Evolutionary conservation across 768 basidiomycete genomes (phyloP), one percentile per base, ranked within the genome.

Genomic region (Boletus coccyginus): DNA sequence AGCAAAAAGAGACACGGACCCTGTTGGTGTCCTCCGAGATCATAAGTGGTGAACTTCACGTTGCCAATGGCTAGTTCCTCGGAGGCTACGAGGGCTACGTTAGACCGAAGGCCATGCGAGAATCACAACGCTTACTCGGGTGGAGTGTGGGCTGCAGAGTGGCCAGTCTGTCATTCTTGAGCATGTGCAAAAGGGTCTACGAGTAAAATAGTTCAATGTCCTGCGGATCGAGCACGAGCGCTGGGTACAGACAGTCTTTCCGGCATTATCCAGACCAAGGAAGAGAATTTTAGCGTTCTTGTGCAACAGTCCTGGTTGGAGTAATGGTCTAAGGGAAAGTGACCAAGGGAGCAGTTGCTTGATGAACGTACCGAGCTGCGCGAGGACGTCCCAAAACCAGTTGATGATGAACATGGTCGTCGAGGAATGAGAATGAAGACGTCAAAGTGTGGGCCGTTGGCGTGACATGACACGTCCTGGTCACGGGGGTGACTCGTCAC

Each of bases 281-380:
- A 99, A 99, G 61, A 99, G 84, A 71, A 99, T 97, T 84, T 98
- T 99, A 62, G 97, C 97, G 71, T 97, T 98, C 89, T 99, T 97
- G 81, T 94, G 91, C 77, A 88, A 67, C 66, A 96, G 81, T 62
- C 94, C 94, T 95, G 43, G 27, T 27, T 27, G 27, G 6, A 27
- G 27, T 27, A n/a, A 39, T 42, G 6, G 50, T 50, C 38, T 59
- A 19, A 60, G 51, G 24, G 48, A 29, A 1, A 50, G 19, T 19
- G 31, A 17, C 29, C 33, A 43, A 12, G 39, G n/a, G 38, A 13
- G 21, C 12, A 17, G 32, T 19, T 8, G 43, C 21, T 29, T 12
- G 29, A 52, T 5, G 39, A 74, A 36, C 84, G 55, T 71, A 98
- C 96, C 96, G 43, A 98, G 89, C 70, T 90, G 87, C 46, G 93